Evolutionary conservation across 2,329 filamentous ascomycete species (phyloP).

Genomic region (Calonectria multiphialidica): DNA sequence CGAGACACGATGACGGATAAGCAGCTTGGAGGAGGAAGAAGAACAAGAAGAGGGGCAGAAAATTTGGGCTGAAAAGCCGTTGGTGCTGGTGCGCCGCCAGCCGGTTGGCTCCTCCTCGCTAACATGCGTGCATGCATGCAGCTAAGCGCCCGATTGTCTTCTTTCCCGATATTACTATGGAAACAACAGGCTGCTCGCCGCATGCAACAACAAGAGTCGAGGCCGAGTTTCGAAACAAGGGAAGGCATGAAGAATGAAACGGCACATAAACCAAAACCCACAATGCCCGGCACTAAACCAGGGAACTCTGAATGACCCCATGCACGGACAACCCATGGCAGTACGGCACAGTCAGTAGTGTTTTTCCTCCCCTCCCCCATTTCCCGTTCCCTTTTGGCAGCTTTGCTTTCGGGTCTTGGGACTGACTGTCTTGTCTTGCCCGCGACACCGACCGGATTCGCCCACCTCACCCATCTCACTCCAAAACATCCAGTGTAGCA

Average conservation of each 20-base stretch:
- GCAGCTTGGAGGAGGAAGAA: neutral
- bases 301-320: conserved; percentile 5
- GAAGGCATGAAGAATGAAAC: conserved; percentile 1
- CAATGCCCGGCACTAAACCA: neutral
- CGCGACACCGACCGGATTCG: neutral
- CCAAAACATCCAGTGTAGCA: conserved; percentile 2
- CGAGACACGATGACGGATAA: neutral
- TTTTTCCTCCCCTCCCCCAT: neutral
- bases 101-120: neutral
- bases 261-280: conserved; percentile 2
- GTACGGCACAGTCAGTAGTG: neutral
- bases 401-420: neutral
- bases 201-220: neutral
- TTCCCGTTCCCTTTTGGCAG: no score
- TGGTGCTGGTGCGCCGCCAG: neutral
- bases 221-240: conserved; percentile 1
- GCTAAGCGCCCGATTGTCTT: neutral
- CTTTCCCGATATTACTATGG: neutral
- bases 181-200: neutral
- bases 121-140: neutral
- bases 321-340: neutral
- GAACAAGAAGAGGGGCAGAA: neutral
- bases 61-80: neutral
- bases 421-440: conserved; percentile 1
- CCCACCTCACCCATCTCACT: neutral